Percentiles rank a stretch among this genome's conserved stretches.
These are phyloP conservation scores for Ascomycota sp. DNA, from an alignment of 2,329 filamentous ascomycete species.

Conservation along the genomic window DNA sequence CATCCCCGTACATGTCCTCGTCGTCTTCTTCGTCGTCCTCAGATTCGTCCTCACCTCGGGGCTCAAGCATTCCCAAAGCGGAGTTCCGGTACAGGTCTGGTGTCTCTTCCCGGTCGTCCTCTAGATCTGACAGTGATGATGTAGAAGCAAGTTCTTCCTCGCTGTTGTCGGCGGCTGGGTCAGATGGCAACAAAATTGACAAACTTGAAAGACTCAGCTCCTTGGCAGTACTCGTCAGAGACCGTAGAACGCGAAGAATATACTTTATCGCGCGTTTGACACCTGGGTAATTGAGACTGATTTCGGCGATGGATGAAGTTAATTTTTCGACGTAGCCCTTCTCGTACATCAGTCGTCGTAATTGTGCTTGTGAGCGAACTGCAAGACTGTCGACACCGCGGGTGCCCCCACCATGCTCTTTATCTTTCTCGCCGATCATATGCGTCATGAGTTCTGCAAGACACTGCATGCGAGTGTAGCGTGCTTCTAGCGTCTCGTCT, in stretches of 20 bases:
- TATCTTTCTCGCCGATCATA: slow-evolving; percentile 69
- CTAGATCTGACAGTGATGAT: slow-evolving; percentile 74
- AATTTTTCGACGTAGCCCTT: slow-evolving; percentile 84
- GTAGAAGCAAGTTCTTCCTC: slow-evolving; percentile 78
- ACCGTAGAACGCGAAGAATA: slow-evolving; percentile 74
- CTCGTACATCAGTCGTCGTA: slow-evolving; percentile 93
- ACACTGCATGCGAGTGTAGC: slow-evolving; percentile 73
- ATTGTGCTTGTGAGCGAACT: slow-evolving; percentile 52
- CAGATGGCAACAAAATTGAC: slow-evolving; percentile 47
- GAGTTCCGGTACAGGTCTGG: slow-evolving; percentile 95
- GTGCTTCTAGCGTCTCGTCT: slow-evolving; percentile 59
- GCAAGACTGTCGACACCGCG: slow-evolving; percentile 18
- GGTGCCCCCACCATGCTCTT: slow-evolving; percentile 26
- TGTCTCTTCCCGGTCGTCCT: slow-evolving; percentile 79
- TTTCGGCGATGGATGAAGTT: slow-evolving; percentile 81
- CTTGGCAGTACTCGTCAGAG: slow-evolving; percentile 72
- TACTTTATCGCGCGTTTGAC: slow-evolving; percentile 93
- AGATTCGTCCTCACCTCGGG: slow-evolving; percentile 59
- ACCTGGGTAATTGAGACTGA: slow-evolving; percentile 84
- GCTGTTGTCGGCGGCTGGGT: slow-evolving; percentile 42
- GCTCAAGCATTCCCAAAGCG: slow-evolving; percentile 83
- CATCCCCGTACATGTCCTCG: slow-evolving; percentile 84
- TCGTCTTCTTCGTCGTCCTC: slow-evolving; percentile 58
- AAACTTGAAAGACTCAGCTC: slow-evolving; percentile 47
- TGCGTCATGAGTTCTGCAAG: slow-evolving; percentile 83